A percentile compares a stretch with the other conserved stretches of the same genome.
Evolutionary conservation across 2,329 filamentous ascomycete genomes (phyloP).

Genomic region (Fusarium aywerte): DNA sequence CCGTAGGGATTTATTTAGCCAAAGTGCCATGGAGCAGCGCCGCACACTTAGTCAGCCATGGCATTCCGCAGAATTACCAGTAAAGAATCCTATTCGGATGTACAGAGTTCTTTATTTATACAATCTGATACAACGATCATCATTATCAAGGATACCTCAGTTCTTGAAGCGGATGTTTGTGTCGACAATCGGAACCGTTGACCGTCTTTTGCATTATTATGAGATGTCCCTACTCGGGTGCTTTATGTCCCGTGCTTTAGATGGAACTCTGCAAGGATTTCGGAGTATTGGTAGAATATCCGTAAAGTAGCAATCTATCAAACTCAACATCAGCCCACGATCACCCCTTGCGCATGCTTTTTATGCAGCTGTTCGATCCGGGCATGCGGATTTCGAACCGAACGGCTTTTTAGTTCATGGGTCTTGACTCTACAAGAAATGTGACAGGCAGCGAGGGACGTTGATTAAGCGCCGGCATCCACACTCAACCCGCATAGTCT

Average conservation of each 20-base stretch:
- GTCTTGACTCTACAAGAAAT: conserved; percentile 21
- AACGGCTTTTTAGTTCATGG: conserved; percentile 33
- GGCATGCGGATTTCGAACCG: conserved; percentile 10
- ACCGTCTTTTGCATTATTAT: conserved; percentile 6
- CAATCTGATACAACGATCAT: neutral
- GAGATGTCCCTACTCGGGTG: neutral
- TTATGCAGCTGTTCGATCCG: conserved; percentile 35
- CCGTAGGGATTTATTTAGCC: neutral
- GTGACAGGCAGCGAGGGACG: conserved; percentile 37
- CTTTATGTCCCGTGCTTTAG: neutral
- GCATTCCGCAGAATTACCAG: neutral
- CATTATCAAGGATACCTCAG: neutral
- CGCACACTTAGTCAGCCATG: neutral
- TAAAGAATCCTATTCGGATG: neutral
- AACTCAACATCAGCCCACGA: conserved; percentile 32
- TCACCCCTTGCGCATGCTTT: conserved; percentile 31
- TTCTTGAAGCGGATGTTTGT: neutral
- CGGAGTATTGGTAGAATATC: conserved; percentile 1
- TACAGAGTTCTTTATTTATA: neutral
- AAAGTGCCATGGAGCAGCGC: neutral
- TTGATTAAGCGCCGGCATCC: conserved; percentile 45
- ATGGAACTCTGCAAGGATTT: conserved; percentile 6
- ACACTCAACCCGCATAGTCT: conserved; percentile 41
- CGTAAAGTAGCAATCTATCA: neutral
- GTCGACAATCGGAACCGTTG: neutral